Evolutionary conservation across 306 rosid species (phyloP), one percentile per base, ranked within the genome.

Genomic region (Gleditsia sinensis): DNA sequence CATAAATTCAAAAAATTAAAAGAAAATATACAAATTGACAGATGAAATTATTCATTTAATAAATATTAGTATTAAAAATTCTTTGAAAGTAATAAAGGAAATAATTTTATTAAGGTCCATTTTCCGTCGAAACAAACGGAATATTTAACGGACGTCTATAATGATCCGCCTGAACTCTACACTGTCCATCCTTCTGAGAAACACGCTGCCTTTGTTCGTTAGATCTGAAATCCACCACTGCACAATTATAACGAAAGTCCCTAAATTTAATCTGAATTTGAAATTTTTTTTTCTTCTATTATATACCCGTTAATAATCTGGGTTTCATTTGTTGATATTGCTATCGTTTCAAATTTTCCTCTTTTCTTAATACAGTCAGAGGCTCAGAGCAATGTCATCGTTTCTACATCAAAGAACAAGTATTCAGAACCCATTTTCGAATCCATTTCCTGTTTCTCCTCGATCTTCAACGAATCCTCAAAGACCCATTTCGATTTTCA

Each of bases 351-450:
- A 30, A 49, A 2, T 60, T 50, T 7, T n/a, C 34, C 30, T 9
- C 0, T 34, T 49, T 50, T 0, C 27, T 70, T 5, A 0, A 2
- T 6, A 21, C 27, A 56, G 10, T 19, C 33, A 11, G 20, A 48
- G 34, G 40, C 9, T 19, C 33, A 11, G 20, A 48, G 34, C 69
- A 71, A 90, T 94, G 99, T 79, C 96, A 21, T 70, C 85, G 21
- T 79, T 90, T 64, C 83, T 95, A 13, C 95, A 95, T 79, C 99
- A 95, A 72, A 79, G 98, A 82, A 36, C 68, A 62, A 40, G 80
- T 4, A 59, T 82, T 59, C 83, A 85, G 51, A 88, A 81, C 65
- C 83, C 96, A 1, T 78, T 94, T 7, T 75, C 93, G n/a, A 71
- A 79, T 78, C 81, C 83, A 28, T 66, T 57, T 25, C 74, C 86